Evolutionary conservation across 768 basidiomycete genomes (phyloP), one percentile per base, ranked within the genome.

Genomic region (Antrodiella citrinella): DNA sequence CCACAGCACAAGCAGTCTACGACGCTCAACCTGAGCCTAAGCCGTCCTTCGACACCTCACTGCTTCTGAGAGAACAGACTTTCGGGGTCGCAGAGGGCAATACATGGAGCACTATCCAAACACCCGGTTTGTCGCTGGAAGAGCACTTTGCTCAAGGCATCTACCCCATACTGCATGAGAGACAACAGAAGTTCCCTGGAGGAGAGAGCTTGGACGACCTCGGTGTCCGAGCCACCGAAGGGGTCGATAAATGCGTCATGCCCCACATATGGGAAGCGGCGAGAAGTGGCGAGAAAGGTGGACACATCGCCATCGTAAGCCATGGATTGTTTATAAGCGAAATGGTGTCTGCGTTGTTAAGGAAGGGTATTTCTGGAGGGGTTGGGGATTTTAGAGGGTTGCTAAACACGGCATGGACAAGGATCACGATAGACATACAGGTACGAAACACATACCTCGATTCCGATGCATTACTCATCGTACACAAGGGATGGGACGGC

Each of bases 161-260:
- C 30, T 89, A 74, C 55, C 84, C 84, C 2, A 53, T 70, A 4
- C 53, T 78, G 4, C 62, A 61, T 48, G 63, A 66, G 24, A 71
- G 81, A 18, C 57, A 68, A 4, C 72, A 78, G 46, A 73, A 62
- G 50, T 91, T 82, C 55, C 85, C 85, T 9, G 78, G 73, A 11
- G 87, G 84, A n/a, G 89, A 91, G 65, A 81, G 80, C 53, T 59
- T 76, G 51, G 67, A 83, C 22, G 87, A 90, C 50, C 65, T 91
- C 22, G 74, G 70, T 15, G 57, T 42, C 26, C 72, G 88, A 4
- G 85, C 85, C 1, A 68, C 72, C 25, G 61, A 64, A 30, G 74
- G 70, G 13, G 65, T 87, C 23, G 61, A 75, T 9, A 69, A 79
- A 3, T 59, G 82, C 15, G 59, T 87, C 7, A 58, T 84, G 57